A percentile compares a stretch with the other conserved stretches of the same genome.
Evolutionary conservation across 805 yeast genomes (phyloP).

Genomic region (Nakazawaea molendinolei): DNA sequence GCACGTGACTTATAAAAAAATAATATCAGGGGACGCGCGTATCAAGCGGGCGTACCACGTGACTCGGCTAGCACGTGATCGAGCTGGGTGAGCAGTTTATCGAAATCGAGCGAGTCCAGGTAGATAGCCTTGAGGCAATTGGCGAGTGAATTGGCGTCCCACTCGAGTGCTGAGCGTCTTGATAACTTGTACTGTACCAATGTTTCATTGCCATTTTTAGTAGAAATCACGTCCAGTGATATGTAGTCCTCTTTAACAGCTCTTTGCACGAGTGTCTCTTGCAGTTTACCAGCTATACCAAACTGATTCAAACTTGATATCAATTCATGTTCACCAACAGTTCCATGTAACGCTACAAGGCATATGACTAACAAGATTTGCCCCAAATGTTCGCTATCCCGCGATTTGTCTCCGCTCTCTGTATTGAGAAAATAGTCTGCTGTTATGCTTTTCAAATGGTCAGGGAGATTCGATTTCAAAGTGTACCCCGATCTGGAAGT

Average conservation of each 20-base stretch:
- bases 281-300: slow-evolving; percentile 12
- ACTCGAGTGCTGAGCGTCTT: too few species aligned
- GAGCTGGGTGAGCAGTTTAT: too few species aligned
- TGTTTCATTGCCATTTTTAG: too few species aligned
- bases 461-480: slow-evolving; percentile 18
- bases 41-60: too few species aligned
- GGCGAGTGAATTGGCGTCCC: too few species aligned
- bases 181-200: too few species aligned
- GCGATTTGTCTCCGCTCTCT: slow-evolving; percentile 12
- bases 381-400: slow-evolving; percentile 20
- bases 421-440: slow-evolving; percentile 15
- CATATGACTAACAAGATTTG: slow-evolving; percentile 20
- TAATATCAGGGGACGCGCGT: too few species aligned
- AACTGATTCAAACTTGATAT: slow-evolving; percentile 22
- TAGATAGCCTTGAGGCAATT: too few species aligned
- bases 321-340: slow-evolving; percentile 23
- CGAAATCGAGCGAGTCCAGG: too few species aligned
- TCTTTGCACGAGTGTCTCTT: slow-evolving; percentile 4
- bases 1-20: too few species aligned
- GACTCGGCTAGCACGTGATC: too few species aligned
- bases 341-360: slow-evolving; percentile 20
- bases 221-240: too few species aligned
- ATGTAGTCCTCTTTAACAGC: slow-evolving; percentile 9
- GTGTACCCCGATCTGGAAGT: slow-evolving; percentile 17
- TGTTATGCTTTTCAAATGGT: slow-evolving; percentile 17